Evolutionary conservation across 163 green algal genomes (phyloP).

Genomic region (Scenedesmus sp.): DNA sequence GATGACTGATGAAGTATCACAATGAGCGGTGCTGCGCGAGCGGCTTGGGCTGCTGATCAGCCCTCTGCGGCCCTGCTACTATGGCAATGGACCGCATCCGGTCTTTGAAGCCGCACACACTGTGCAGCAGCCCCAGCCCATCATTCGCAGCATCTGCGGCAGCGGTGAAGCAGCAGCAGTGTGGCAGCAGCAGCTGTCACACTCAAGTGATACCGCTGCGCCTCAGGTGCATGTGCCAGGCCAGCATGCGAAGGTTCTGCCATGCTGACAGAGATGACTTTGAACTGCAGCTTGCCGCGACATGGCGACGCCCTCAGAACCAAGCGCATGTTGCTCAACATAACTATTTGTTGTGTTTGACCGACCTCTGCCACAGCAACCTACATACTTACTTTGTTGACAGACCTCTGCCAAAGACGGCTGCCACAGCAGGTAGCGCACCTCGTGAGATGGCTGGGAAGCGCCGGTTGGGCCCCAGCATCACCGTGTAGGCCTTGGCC

Average conservation of each 20-base stretch:
- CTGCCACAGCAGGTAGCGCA: not conserved
- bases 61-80: not conserved
- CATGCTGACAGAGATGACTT: too few relatives aligned
- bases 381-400: too few relatives aligned
- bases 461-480: constrained; percentile 6
- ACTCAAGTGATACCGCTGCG: not conserved
- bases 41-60: not conserved
- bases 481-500: constrained; percentile 2
- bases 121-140: not conserved
- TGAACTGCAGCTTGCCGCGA: too few relatives aligned
- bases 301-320: too few relatives aligned
- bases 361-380: too few relatives aligned
- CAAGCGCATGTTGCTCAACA: too few relatives aligned
- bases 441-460: constrained; percentile 22
- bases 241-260: too few relatives aligned
- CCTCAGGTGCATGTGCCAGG: too few relatives aligned
- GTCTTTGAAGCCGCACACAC: not conserved
- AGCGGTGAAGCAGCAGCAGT: not conserved
- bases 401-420: too few relatives aligned
- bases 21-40: too few relatives aligned
- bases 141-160: not conserved
- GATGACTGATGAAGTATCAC: too few relatives aligned
- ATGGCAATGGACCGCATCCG: not conserved
- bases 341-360: too few relatives aligned
- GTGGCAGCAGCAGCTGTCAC: not conserved